Conservation (phyloP, 208 protist species). For the Acanthamoeba quina region DNA sequence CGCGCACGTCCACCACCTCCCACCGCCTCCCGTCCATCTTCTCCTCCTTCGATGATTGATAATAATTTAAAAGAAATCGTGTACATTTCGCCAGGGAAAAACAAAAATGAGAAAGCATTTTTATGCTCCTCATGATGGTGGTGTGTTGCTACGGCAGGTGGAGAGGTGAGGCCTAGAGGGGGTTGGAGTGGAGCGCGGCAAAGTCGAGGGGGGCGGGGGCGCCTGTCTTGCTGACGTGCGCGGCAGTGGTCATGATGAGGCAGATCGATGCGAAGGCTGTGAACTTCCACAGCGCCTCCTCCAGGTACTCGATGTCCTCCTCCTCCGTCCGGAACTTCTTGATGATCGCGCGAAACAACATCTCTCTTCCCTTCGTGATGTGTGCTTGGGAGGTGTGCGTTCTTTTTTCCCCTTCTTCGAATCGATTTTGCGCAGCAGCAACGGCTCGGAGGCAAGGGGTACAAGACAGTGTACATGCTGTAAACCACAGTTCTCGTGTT, state of each 20-base stretch:
- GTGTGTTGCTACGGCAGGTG: too few species aligned
- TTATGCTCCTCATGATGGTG: too few species aligned
- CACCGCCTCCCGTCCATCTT: background rate
- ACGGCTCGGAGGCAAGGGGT: too few species aligned
- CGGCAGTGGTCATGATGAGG: conserved; percentile 59
- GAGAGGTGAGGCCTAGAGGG: background rate
- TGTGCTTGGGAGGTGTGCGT: background rate
- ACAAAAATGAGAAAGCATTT: too few species aligned
- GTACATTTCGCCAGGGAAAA: too few species aligned
- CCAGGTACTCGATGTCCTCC: conserved; percentile 52
- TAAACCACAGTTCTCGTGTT: too few species aligned
- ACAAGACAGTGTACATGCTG: too few species aligned
- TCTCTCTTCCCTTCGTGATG: conserved; percentile 7
- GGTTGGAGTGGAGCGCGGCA: background rate
- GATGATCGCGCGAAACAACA: conserved; percentile 66
- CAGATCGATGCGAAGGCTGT: conserved; percentile 65
- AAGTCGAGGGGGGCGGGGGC: background rate
- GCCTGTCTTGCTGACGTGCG: conserved; percentile 22
- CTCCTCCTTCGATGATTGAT: too few species aligned
- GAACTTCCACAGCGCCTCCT: conserved; percentile 73
- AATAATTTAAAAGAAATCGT: too few species aligned
- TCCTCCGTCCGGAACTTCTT: conserved; percentile 75
- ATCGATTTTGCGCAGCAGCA: too few species aligned
- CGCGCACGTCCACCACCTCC: background rate
- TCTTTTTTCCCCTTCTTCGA: background rate